Evolutionary conservation across 2,329 filamentous ascomycete species (phyloP), one percentile per base, ranked within the genome.

Genomic region (Colletotrichum godetiae): DNA sequence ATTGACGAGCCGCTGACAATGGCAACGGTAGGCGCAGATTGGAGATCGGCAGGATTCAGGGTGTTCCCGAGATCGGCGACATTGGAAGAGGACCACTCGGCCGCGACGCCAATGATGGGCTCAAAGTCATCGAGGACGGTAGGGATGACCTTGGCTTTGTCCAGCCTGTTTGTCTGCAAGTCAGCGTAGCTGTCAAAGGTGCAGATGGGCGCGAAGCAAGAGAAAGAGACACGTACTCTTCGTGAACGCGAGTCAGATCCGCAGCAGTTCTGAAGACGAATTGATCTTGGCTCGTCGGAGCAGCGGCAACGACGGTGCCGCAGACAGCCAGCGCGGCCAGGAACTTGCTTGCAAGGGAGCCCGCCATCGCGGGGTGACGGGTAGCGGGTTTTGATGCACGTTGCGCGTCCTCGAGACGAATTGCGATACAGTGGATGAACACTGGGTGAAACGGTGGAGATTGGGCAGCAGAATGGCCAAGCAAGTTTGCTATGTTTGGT

Each of bases 61-160:
- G 69, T 71, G 57, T 76, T 76, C 27, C 74, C 74, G 15, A 76
- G 74, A 31, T 74, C 71, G 4, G 73, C 74, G 1, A 37, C 53
- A n/a, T 63, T 42, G n/a, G 59, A 64, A 1, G 67, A 61, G 27
- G 73, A 67, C 74, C 74, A 76, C 19, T 63, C 37, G 29, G 57
- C 74, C 19, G 66, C 67, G n/a, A 76, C 59, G 19, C 73, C 73
- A 4, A 76, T 29, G 69, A 75, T 67, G 59, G 74, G 74, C 29
- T 75, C 42, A 52, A 76, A 76, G 12, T 75, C 74, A 7, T 69
- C 65, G n/a, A 76, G n/a, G 10, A 76, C 74, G 11, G 59, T 64
- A 7, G 74, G 74, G 33, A 76, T 76, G 63, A 76, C 64, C n/a
- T 69, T 35, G 35, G 74, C 74, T 31, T 71, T 63, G 29, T 27